Evolutionary conservation across 148 eudicot species (phyloP).

Genomic region (Diospyros kaki): DNA sequence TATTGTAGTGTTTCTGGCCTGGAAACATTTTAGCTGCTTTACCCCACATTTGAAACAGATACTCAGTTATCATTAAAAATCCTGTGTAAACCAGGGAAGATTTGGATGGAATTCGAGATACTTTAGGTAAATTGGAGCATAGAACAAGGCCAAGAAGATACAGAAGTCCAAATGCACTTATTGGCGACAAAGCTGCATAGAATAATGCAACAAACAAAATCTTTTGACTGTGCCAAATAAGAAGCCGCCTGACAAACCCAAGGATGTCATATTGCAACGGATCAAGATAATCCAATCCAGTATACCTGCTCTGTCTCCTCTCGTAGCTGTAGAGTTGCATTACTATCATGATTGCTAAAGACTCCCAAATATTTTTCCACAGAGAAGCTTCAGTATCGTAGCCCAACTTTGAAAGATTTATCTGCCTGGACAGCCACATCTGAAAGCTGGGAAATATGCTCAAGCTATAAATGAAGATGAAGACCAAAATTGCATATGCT

Average conservation of each 20-base stretch:
- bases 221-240: conserved; percentile 96
- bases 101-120: conserved; percentile 85
- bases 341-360: conserved; percentile 84
- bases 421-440: conserved; percentile 58
- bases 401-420: conserved; percentile 72
- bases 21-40: conserved; percentile 82
- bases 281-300: conserved; percentile 35
- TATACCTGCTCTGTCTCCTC: conserved; percentile 78
- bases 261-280: conserved; percentile 53
- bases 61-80: conserved; percentile 62
- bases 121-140: conserved; percentile 70
- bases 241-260: conserved; percentile 70
- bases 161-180: conserved; percentile 78
- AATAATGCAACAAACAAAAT: conserved; percentile 64
- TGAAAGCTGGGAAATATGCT: conserved; percentile 75
- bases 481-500: conserved; percentile 70
- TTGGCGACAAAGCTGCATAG: conserved; percentile 90
- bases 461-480: conserved; percentile 70
- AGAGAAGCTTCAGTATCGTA: conserved; percentile 66
- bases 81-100: conserved; percentile 73
- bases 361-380: conserved; percentile 78
- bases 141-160: conserved; percentile 81
- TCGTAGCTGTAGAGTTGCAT: conserved; percentile 99
- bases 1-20: conserved; percentile 58
- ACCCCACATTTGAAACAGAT: conserved; percentile 98